Evolutionary conservation across 257 asterid species (phyloP).

Genomic region (Petunia axillaris): DNA sequence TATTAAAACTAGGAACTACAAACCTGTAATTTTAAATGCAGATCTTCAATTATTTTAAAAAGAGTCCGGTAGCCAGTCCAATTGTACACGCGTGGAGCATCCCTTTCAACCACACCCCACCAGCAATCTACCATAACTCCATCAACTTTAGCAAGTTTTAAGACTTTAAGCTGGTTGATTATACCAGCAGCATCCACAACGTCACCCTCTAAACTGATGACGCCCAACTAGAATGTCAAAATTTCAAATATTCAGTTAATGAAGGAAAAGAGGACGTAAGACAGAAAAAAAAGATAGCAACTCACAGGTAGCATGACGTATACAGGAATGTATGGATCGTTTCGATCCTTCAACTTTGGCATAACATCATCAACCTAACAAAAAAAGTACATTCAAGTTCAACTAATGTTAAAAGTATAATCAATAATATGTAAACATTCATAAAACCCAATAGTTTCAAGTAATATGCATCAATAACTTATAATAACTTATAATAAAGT

Average conservation of each 20-base stretch:
- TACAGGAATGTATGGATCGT: conserved; percentile 68
- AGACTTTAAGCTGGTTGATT: conserved; percentile 48
- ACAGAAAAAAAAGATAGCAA: conserved; percentile 24
- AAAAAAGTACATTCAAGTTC: not conserved
- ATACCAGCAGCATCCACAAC: conserved; percentile 56
- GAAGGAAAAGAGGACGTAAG: too few relatives aligned
- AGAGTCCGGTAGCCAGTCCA: conserved; percentile 72
- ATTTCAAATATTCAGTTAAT: too few relatives aligned
- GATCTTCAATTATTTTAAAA: conserved; percentile 57
- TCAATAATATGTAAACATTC: too few relatives aligned
- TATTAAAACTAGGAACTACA: too few relatives aligned
- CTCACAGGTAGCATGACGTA: conserved; percentile 85
- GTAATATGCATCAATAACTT: too few relatives aligned
- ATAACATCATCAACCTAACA: conserved; percentile 29
- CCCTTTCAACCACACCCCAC: conserved; percentile 86
- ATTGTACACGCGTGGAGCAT: conserved; percentile 62
- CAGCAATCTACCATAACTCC: conserved; percentile 88
- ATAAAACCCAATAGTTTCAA: too few relatives aligned
- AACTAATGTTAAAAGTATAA: too few relatives aligned
- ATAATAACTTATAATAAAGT: too few relatives aligned
- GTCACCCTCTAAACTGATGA: conserved; percentile 57
- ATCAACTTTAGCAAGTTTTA: conserved; percentile 65
- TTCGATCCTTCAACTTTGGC: conserved; percentile 51
- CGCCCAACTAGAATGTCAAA: conserved; percentile 26
- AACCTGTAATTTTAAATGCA: conserved; percentile 41